A percentile compares a stretch with the other conserved stretches of the same genome.
These are phyloP conservation scores for Asterophora parasitica DNA, from an alignment of 768 basidiomycete species.

Conservation along the genomic window DNA sequence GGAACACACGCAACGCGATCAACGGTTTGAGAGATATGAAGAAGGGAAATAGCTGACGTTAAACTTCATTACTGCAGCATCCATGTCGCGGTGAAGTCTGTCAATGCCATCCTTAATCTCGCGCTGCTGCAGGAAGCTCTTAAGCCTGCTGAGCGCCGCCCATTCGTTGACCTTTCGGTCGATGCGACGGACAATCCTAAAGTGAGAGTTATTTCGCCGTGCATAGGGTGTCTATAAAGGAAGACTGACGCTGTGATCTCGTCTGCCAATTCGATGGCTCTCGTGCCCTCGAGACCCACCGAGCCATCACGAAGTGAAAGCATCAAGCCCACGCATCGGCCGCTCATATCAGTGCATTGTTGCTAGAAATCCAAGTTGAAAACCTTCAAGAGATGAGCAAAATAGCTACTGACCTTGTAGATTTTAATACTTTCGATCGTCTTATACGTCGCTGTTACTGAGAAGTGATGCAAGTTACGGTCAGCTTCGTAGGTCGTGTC, in stretches of 20 bases:
- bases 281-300: conserved; percentile 27
- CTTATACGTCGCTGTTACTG: conserved; percentile 26
- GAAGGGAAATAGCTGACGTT: conserved; percentile 21
- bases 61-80: conserved; percentile 31
- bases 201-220: background rate
- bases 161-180: conserved; percentile 30
- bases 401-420: conserved; percentile 26
- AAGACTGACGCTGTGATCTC: conserved; percentile 29
- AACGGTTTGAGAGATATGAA: background rate
- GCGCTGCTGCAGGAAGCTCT: conserved; percentile 32
- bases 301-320: conserved; percentile 29
- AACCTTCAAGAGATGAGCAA: background rate
- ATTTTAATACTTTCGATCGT: conserved; percentile 34
- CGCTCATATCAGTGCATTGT: conserved; percentile 32
- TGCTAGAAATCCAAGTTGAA: conserved; percentile 21
- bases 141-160: conserved; percentile 30
- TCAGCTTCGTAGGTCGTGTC: background rate
- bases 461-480: background rate
- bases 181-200: conserved; percentile 26
- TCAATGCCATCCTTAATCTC: conserved; percentile 40
- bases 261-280: conserved; percentile 26
- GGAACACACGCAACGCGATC: conserved; percentile 15
- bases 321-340: conserved; percentile 27
- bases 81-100: conserved; percentile 33
- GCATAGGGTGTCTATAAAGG: background rate